Percentiles rank a stretch among this genome's conserved stretches.
phyloP scores from a whole-genome alignment of 2,329 filamentous ascomycete genomes.

The Fusarium palustre region DNA sequence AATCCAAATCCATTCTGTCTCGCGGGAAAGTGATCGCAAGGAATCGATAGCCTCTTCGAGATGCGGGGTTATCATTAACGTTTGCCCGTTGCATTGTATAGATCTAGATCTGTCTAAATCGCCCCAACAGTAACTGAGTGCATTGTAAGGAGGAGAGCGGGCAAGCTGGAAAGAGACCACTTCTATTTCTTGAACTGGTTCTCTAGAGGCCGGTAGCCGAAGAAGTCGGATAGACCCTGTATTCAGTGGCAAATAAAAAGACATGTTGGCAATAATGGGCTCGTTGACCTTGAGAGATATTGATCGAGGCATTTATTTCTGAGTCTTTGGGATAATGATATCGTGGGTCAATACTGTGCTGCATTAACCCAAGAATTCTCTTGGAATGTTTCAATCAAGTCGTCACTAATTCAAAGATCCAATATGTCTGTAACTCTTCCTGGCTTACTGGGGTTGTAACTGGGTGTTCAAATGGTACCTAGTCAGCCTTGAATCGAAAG shows the following conservation, averaged over 20 bases:
- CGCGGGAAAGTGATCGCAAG: rapidly evolving
- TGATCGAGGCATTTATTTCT: too few relatives aligned
- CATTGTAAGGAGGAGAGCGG: rapidly evolving
- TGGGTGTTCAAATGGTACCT: too few relatives aligned
- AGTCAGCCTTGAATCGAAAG: too few relatives aligned
- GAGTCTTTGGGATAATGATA: too few relatives aligned
- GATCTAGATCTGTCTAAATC: neutral
- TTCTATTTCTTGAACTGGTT: neutral
- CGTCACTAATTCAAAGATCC: too few relatives aligned
- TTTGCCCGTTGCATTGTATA: neutral
- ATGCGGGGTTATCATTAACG: rapidly evolving
- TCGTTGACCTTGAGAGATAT: too few relatives aligned
- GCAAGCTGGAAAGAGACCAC: neutral
- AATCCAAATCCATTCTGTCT: neutral
- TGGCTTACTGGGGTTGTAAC: too few relatives aligned
- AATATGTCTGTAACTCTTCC: too few relatives aligned
- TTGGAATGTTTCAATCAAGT: too few relatives aligned
- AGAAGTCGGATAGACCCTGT: neutral
- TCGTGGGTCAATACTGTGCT: too few relatives aligned
- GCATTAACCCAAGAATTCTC: too few relatives aligned
- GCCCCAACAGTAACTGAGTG: neutral
- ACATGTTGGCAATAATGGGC: neutral
- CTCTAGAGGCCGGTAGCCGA: rapidly evolving
- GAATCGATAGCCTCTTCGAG: neutral
- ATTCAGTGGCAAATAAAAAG: rapidly evolving